Evolutionary conservation across 495 filamentous ascomycete genomes (phyloP).

Genomic region (Penicillium mononematosum): DNA sequence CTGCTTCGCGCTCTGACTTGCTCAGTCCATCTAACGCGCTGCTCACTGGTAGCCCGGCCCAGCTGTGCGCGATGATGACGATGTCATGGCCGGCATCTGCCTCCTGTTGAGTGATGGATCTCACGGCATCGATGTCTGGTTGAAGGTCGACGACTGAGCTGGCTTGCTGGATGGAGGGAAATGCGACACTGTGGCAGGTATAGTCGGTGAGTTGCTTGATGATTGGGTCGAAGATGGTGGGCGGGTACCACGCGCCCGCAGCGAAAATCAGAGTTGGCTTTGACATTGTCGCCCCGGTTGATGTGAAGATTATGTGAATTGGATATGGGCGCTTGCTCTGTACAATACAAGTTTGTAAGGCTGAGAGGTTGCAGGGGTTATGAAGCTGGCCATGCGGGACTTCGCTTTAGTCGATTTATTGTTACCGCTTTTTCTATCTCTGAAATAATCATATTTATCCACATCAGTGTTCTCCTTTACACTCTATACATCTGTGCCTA

Average conservation of each 20-base stretch:
- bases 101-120: slow-evolving; percentile 27
- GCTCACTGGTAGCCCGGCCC: slow-evolving; percentile 50
- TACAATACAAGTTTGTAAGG: not conserved
- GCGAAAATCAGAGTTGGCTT: slow-evolving; percentile 38
- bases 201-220: slow-evolving; percentile 27
- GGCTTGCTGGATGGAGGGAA: slow-evolving; percentile 36
- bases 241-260: slow-evolving; percentile 40
- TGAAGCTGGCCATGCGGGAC: not conserved
- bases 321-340: not conserved
- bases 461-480: not conserved
- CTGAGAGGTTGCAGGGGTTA: slow-evolving; percentile 1
- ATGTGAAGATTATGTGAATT: not conserved
- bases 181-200: slow-evolving; percentile 27
- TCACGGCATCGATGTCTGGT: slow-evolving; percentile 32
- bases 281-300: slow-evolving; percentile 15
- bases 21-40: slow-evolving; percentile 49
- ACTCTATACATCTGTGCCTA: not conserved
- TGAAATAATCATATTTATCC: not conserved
- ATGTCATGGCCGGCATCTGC: slow-evolving; percentile 35
- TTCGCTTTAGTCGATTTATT: not conserved
- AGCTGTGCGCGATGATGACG: slow-evolving; percentile 44
- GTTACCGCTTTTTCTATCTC: not conserved
- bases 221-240: slow-evolving; percentile 32
- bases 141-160: slow-evolving; percentile 27
- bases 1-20: slow-evolving; percentile 32